Percentiles rank a stretch among this genome's conserved stretches.
Evolutionary conservation across 805 yeast species (phyloP).

Genomic region (Saccharomycopsis schoenii): DNA sequence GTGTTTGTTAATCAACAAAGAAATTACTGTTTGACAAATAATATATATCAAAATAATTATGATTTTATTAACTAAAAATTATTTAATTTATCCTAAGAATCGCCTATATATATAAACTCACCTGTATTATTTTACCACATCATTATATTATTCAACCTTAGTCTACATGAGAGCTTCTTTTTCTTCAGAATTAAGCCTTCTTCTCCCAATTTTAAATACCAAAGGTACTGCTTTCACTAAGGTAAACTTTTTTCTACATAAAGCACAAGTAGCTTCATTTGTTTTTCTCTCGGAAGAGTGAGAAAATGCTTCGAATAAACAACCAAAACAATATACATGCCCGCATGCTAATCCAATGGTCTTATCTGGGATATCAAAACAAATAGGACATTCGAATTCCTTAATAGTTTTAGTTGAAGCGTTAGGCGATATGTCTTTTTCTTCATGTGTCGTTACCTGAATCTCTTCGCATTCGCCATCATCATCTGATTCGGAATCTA

Average conservation of each 20-base stretch:
- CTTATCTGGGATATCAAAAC: conserved; percentile 42
- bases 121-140: no score
- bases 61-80: background rate
- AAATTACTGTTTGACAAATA: no score
- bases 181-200: background rate
- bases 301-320: conserved; percentile 41
- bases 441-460: background rate
- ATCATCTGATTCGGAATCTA: conserved; percentile 19
- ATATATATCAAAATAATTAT: no score
- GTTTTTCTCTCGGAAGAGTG: conserved; percentile 31
- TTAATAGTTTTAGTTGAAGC: conserved; percentile 20
- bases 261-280: conserved; percentile 32
- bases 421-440: conserved; percentile 16
- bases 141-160: background rate
- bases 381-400: conserved; percentile 41
- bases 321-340: conserved; percentile 44
- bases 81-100: background rate
- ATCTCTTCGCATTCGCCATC: conserved; percentile 13
- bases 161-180: background rate
- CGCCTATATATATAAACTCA: no score
- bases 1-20: no score
- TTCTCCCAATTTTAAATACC: conserved; percentile 10
- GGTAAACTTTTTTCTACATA: conserved; percentile 31
- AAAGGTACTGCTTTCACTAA: conserved; percentile 20
- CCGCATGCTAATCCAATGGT: conserved; percentile 48